Evolutionary conservation across 2,329 filamentous ascomycete genomes (phyloP).

Genomic region (Aspergillus cejpii): DNA sequence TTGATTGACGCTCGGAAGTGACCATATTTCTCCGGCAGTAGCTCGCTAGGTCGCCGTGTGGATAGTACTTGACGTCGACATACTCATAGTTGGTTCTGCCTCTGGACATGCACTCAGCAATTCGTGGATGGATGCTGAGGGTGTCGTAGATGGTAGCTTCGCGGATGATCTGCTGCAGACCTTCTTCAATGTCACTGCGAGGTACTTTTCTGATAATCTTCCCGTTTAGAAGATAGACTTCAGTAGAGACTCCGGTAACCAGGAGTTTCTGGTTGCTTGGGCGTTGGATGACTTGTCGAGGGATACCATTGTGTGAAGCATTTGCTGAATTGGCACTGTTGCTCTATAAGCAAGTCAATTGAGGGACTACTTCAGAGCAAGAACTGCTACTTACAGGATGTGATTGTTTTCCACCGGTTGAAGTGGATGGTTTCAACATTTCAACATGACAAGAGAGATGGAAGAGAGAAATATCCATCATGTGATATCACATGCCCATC

Average conservation of each 20-base stretch:
- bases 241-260: conserved; percentile 8
- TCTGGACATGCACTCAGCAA: conserved; percentile 3
- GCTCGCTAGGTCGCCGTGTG: conserved; percentile 3
- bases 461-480: no score
- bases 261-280: conserved; percentile 3
- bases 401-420: no score
- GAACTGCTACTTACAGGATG: no score
- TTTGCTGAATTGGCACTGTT: background rate
- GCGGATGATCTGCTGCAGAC: conserved; percentile 6
- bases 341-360: background rate
- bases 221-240: conserved; percentile 8
- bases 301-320: background rate
- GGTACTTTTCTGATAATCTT: conserved; percentile 8
- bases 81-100: background rate
- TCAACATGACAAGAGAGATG: no score
- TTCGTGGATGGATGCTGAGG: conserved; percentile 4
- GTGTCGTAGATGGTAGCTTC: conserved; percentile 7
- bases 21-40: conserved; percentile 3
- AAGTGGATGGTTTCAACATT: no score
- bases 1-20: conserved; percentile 4
- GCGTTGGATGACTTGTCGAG: background rate
- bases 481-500: no score
- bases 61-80: conserved; percentile 10
- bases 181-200: conserved; percentile 7
- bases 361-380: no score